Percentiles rank a stretch among this genome's conserved stretches.
Conservation (phyloP, 306 rosid genomes). For the Lathyrus sativus region DNA sequence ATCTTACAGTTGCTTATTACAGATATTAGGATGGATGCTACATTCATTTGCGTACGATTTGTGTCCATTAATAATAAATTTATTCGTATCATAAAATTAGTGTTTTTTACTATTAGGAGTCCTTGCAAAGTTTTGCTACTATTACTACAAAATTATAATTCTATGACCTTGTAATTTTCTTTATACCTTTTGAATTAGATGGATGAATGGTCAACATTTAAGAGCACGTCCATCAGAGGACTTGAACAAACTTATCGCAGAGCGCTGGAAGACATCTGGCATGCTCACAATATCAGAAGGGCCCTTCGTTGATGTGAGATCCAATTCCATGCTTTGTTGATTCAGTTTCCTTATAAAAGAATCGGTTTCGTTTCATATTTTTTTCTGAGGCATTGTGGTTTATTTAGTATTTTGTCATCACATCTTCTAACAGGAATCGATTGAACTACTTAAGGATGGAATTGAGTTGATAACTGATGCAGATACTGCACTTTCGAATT, state of each 20-base stretch:
- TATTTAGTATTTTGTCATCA: constrained; percentile 11
- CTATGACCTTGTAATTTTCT: constrained; percentile 8
- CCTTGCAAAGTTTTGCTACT: constrained; percentile 15
- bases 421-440: constrained; percentile 60
- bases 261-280: constrained; percentile 72
- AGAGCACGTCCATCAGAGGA: constrained; percentile 71
- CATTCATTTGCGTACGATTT: constrained; percentile 1
- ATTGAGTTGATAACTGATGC: constrained; percentile 82
- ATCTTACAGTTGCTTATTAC: background rate
- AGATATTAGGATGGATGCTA: constrained; percentile 19
- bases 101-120: constrained; percentile 8
- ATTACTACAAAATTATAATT: background rate
- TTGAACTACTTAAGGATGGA: constrained; percentile 84
- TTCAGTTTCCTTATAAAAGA: constrained; percentile 12
- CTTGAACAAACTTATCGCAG: constrained; percentile 69
- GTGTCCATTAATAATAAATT: background rate
- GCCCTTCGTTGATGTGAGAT: constrained; percentile 73
- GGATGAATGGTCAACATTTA: constrained; percentile 98
- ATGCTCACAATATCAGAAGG: constrained; percentile 64
- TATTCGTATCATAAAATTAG: constrained; percentile 17
- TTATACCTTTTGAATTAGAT: constrained; percentile 49
- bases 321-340: constrained; percentile 32
- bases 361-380: constrained; percentile 26
- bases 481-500: constrained; percentile 69
- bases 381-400: constrained; percentile 6